Evolutionary conservation across 208 protist species (phyloP).

Genomic region (Crithidia sp.): DNA sequence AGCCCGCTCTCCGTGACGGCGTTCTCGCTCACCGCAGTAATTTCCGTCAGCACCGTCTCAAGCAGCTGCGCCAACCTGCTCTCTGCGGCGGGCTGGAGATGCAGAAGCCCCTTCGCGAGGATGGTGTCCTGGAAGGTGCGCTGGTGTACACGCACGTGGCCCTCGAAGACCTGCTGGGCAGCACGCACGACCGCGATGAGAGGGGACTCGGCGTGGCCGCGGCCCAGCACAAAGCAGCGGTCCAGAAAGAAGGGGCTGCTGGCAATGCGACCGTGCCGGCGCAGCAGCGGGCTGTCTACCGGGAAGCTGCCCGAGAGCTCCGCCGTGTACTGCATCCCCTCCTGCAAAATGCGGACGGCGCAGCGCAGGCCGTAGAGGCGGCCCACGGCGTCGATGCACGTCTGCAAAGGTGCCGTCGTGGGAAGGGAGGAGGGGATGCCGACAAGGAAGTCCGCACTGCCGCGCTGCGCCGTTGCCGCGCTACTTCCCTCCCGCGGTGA

Average conservation of each 20-base stretch:
- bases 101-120: constrained; percentile 1
- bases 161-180: constrained; percentile 39
- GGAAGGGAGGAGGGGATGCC: constrained; percentile 24
- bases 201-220: constrained; percentile 15
- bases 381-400: constrained; percentile 14
- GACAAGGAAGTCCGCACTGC: background rate
- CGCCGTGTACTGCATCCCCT: constrained; percentile 7
- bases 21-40: constrained; percentile 15
- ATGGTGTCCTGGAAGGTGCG: constrained; percentile 21
- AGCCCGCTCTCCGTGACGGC: constrained; percentile 14
- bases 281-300: constrained; percentile 12
- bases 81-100: constrained; percentile 1
- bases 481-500: no score
- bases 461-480: background rate
- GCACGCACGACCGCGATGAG: constrained; percentile 37
- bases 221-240: constrained; percentile 23
- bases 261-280: background rate
- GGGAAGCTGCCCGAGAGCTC: constrained; percentile 32
- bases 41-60: constrained; percentile 29
- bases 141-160: constrained; percentile 36
- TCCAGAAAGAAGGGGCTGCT: constrained; percentile 19
- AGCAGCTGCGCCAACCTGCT: constrained; percentile 10
- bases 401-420: constrained; percentile 25
- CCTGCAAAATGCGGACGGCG: constrained; percentile 15
- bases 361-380: constrained; percentile 36